Conservation (phyloP, 208 protist genomes). For the Trypanosoma vivax region DNA sequence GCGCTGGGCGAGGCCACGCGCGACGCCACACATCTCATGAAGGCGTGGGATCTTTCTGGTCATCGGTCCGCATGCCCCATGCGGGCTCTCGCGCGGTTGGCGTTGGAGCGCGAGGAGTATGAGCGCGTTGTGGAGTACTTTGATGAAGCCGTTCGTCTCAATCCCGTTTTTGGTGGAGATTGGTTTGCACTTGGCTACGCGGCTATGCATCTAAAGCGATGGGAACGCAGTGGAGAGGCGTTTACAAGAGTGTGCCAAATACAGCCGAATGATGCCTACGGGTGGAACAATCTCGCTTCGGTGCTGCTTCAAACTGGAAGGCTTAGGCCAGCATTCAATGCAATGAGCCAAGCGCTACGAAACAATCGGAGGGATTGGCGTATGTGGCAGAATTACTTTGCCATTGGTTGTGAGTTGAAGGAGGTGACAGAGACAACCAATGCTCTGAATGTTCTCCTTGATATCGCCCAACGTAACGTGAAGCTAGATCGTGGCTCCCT, state of each 20-base stretch:
- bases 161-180: conserved; percentile 86
- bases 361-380: conserved; percentile 85
- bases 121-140: conserved; percentile 86
- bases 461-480: conserved; percentile 69
- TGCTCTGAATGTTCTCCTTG: conserved; percentile 66
- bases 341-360: conserved; percentile 82
- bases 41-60: conserved; percentile 86
- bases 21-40: conserved; percentile 73
- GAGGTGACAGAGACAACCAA: conserved; percentile 83
- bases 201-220: conserved; percentile 58
- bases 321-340: conserved; percentile 82
- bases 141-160: conserved; percentile 78
- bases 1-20: conserved; percentile 87
- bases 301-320: conserved; percentile 71
- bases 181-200: conserved; percentile 90
- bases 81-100: conserved; percentile 77
- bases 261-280: conserved; percentile 79
- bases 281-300: conserved; percentile 90
- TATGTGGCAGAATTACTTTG: conserved; percentile 92
- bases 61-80: conserved; percentile 81
- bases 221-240: conserved; percentile 69
- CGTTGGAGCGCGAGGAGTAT: conserved; percentile 81
- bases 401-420: conserved; percentile 76
- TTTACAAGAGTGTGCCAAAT: conserved; percentile 89
- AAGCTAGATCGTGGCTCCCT: conserved; percentile 54